Base-by-base conservation (phyloP, 495 filamentous ascomycete genomes). In the Aspergillus panamensis region DNA sequence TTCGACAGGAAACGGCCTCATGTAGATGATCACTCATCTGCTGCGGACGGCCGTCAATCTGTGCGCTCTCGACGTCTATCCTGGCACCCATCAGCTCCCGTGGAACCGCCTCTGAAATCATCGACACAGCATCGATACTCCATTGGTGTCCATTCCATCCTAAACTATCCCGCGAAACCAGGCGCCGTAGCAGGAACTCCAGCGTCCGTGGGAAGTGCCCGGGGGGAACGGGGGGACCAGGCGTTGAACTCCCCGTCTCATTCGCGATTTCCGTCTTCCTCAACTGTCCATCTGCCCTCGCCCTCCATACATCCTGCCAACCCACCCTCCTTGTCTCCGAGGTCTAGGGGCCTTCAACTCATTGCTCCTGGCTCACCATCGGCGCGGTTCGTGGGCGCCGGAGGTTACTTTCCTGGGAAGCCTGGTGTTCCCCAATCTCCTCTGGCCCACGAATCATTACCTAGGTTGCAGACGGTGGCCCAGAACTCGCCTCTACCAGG, bases 301-400 rank as follows among this genome's bases (percentile, higher is more conserved):
- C 67, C 74, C 51, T 63, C 77, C 29, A 58, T 60, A 19, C 72
- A 61, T 55, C 66, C 62, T 52, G 63, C 48, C 58, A 69, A 66
- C 43, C 71, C 52, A 33, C 61, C 55, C 57, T 73, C 69, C 4
- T 67, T 75, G 49, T 80, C 66, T 52, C 70, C 70, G 45, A 74
- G 57, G 60, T 73, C 63, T 67, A 67, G 63, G 59, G 65, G 70
- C 19, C 78, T 84, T 48, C 77, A 78, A 53, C 78, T 84, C n/a
- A 74, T 89, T 62, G 86, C 83, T 33, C 87, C 88, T 19, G 77
- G 78, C 55, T 89, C 87, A 14, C 87, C 87, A 19, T 74, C 81
- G 3, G 72, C 71, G 43, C 70, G 74, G 12, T 72, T 77, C 52
- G 68, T 71, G 12, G 58, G 67, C 49, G 53, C 59, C 2, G 61